Base-by-base conservation (phyloP, 2,329 filamentous ascomycete species). In the Pyrenophora tritici-repentis region DNA sequence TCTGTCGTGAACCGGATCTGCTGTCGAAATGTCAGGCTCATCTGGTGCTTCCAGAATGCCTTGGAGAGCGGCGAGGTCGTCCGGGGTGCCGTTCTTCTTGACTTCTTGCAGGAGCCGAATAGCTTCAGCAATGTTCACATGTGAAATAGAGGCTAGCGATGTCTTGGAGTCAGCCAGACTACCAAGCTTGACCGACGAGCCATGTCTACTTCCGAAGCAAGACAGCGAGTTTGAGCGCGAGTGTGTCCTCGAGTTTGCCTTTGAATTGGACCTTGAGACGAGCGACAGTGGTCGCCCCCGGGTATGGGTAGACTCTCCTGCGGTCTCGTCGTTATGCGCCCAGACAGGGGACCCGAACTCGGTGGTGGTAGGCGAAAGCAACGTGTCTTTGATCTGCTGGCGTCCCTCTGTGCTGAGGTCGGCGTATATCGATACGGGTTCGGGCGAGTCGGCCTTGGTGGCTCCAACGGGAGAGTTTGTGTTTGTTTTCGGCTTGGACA, bases 31-130 rank as follows among this genome's bases (percentile, higher is more conserved):
- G 13, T 47, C 42, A 18, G 36, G 14, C 14, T 62, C 59, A 12
- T 62, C 57, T 4, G 60, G 56, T 31, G 61, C 51, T 33, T 65
- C 62, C 7, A 72, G 45, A 36, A 66, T 68, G 64, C 70, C 58
- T 10, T 69, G 69, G 29, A 76, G 59, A 33, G 78, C 76, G 18
- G 76, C 77, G 26, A 80, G 66, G 48, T 80, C 76, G 45, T 79
- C 77, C 1, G 77, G 77, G 5, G 76, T 74, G 1, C 76, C 78
- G 36, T 69, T 78, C 62, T 76, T 79, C 62, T 76, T 77, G 50
- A 80, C 67, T 59, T 80, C 73, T 48, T 79, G 74, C 52, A 80
- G 56, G 31, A 81, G 65, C 22, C 66, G 67, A 33, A 80, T 76
- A 5, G 78, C 77, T 9, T 75, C 71, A 33, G 75, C 74, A 31